These are phyloP conservation scores for Lithocarpus polystachyus DNA, from an alignment of 306 rosid species.

Conservation along the genomic window DNA sequence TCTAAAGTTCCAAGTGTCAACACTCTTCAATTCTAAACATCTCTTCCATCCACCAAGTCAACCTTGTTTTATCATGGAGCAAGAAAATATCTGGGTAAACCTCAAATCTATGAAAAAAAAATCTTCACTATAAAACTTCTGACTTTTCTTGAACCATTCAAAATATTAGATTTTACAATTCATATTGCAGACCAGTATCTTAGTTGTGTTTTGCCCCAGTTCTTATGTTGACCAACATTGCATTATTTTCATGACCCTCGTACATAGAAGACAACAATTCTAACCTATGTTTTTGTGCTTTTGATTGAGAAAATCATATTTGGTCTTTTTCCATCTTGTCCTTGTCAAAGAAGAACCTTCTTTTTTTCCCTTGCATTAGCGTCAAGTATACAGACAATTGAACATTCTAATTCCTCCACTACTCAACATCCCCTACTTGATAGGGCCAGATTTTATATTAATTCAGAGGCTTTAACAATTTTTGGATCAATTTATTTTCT, in stretches of 20 bases:
- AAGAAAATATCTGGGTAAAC: neutral
- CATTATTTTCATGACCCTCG: neutral
- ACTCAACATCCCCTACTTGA: too few species aligned
- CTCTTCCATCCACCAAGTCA: neutral
- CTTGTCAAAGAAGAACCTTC: too few species aligned
- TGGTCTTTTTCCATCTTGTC: neutral
- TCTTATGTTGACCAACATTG: neutral
- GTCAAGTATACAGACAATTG: too few species aligned
- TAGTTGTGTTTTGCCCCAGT: neutral
- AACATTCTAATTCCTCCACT: too few species aligned
- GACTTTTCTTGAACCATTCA: neutral
- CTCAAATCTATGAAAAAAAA: neutral
- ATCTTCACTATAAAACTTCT: neutral
- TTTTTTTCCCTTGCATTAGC: too few species aligned
- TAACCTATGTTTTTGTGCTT: neutral
- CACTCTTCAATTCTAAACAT: too few species aligned
- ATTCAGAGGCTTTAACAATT: too few species aligned
- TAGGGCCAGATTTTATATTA: too few species aligned
- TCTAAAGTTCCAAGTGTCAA: neutral
- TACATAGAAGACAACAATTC: neutral
- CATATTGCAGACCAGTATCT: neutral
- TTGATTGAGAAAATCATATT: neutral
- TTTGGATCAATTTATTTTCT: too few species aligned
- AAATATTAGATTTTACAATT: neutral
- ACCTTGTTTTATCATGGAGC: neutral